These are phyloP conservation scores for Elongisporangium anandrum DNA, from an alignment of 352 stramenopile genomes.

Conservation along the genomic window DNA sequence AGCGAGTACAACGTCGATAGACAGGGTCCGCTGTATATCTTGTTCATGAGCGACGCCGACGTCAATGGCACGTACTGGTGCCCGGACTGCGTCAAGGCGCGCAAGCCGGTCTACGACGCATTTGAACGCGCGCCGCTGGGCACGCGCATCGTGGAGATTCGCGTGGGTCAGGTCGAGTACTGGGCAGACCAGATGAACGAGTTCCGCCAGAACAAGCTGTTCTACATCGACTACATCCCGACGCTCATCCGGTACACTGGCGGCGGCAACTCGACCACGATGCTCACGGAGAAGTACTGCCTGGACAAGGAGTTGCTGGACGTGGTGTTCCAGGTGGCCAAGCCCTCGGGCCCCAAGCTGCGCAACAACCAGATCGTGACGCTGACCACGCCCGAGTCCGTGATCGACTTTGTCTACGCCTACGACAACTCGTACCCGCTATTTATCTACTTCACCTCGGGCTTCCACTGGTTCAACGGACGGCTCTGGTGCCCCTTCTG, in stretches of 20 bases:
- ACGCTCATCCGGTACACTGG: slow-evolving; percentile 74
- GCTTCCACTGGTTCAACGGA: slow-evolving; percentile 66
- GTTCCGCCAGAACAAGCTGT: slow-evolving; percentile 78
- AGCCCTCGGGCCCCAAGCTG: slow-evolving; percentile 30
- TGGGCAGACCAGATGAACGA: slow-evolving; percentile 77
- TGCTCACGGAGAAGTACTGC: slow-evolving; percentile 70
- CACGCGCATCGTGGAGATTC: slow-evolving; percentile 70
- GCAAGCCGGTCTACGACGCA: slow-evolving; percentile 66
- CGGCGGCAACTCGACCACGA: slow-evolving; percentile 60
- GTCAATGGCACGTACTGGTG: slow-evolving; percentile 77
- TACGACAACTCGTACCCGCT: slow-evolving; percentile 75
- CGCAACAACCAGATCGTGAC: slow-evolving; percentile 65
- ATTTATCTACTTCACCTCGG: slow-evolving; percentile 77
- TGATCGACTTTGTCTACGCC: slow-evolving; percentile 47
- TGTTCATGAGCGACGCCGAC: slow-evolving; percentile 75
- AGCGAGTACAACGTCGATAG: slow-evolving; percentile 64
- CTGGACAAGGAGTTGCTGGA: slow-evolving; percentile 61
- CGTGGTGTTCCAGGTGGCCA: slow-evolving; percentile 57
- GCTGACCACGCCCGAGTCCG: slow-evolving; percentile 31
- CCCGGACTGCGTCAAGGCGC: slow-evolving; percentile 63
- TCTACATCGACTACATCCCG: slow-evolving; percentile 79
- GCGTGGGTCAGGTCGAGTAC: slow-evolving; percentile 42
- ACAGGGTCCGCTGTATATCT: slow-evolving; percentile 61
- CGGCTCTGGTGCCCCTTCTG: slow-evolving; percentile 80
- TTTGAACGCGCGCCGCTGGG: slow-evolving; percentile 61